These are phyloP conservation scores for Aspergillus terreus DNA, from an alignment of 2,329 filamentous ascomycete genomes.

Conservation along the genomic window DNA sequence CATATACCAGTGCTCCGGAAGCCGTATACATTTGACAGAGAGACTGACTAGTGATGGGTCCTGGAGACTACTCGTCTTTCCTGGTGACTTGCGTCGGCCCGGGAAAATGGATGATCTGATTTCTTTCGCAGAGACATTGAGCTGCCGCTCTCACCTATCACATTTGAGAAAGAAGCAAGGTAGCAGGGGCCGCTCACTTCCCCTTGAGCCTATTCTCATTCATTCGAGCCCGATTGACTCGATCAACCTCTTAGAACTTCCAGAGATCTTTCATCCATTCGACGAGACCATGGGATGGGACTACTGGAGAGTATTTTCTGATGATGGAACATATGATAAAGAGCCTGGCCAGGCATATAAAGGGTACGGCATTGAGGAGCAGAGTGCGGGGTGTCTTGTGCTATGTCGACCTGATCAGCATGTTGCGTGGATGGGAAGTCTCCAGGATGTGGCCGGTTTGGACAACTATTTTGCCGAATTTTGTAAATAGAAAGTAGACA, in stretches of 20 bases:
- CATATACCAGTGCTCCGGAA: slow-evolving; percentile 10
- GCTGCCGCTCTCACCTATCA: too few species aligned
- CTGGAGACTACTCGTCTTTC: slow-evolving; percentile 19
- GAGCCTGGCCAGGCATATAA: slow-evolving; percentile 5
- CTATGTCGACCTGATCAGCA: slow-evolving; percentile 22
- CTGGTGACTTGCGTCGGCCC: slow-evolving; percentile 11
- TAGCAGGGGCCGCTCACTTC: background rate
- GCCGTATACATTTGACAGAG: slow-evolving; percentile 4
- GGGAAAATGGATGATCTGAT: background rate
- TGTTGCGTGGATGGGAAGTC: slow-evolving; percentile 13
- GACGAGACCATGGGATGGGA: slow-evolving; percentile 14
- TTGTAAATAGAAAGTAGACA: too few species aligned
- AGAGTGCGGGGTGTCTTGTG: slow-evolving; percentile 10
- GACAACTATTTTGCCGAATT: slow-evolving; percentile 10
- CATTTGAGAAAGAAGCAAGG: background rate
- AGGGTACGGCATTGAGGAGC: slow-evolving; percentile 12
- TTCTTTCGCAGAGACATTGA: slow-evolving; percentile 5
- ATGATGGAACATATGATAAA: slow-evolving; percentile 1
- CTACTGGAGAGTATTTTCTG: slow-evolving; percentile 15
- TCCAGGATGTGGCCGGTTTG: slow-evolving; percentile 9
- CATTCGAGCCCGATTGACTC: slow-evolving; percentile 7
- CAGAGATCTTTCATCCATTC: slow-evolving; percentile 15
- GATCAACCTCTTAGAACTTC: slow-evolving; percentile 11
- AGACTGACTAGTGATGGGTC: slow-evolving; percentile 12
- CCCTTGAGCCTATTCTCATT: slow-evolving; percentile 10